These are phyloP conservation scores for Rhododendron williamsianum DNA, from an alignment of 148 eudicot species.

Conservation along the genomic window DNA sequence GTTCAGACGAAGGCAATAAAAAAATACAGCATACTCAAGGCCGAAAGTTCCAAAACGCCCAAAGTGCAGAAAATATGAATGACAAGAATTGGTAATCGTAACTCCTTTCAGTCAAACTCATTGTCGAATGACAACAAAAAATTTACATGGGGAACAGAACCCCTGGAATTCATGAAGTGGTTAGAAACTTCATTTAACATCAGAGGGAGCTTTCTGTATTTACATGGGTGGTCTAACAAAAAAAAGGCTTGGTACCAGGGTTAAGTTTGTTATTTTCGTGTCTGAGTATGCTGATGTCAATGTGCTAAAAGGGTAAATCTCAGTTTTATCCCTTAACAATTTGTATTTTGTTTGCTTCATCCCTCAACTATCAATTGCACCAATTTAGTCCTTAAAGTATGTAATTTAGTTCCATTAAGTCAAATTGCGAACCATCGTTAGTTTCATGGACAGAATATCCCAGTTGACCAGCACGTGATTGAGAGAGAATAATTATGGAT, in stretches of 20 bases:
- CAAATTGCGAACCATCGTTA: no score
- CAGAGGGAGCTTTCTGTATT: not conserved
- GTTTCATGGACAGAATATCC: no score
- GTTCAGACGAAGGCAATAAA: not conserved
- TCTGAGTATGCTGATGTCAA: not conserved
- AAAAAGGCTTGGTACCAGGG: not conserved
- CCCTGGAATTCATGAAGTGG: not conserved
- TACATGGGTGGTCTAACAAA: not conserved
- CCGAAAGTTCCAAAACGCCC: not conserved
- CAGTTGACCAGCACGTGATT: no score
- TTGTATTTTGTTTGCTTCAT: not conserved
- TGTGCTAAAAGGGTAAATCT: not conserved
- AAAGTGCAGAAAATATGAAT: not conserved
- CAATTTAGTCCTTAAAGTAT: no score
- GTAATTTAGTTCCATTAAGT: no score
- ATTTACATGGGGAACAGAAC: not conserved
- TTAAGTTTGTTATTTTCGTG: not conserved
- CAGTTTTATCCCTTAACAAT: not conserved
- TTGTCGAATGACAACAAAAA: not conserved
- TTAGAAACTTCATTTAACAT: not conserved
- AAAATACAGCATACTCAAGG: not conserved
- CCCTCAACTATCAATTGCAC: no score
- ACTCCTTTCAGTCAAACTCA: conserved; percentile 1
- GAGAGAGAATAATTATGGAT: no score
- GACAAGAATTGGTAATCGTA: not conserved